phyloP scores from a whole-genome alignment of 305 asterid genomes.

The Fraxinus paxiana region DNA sequence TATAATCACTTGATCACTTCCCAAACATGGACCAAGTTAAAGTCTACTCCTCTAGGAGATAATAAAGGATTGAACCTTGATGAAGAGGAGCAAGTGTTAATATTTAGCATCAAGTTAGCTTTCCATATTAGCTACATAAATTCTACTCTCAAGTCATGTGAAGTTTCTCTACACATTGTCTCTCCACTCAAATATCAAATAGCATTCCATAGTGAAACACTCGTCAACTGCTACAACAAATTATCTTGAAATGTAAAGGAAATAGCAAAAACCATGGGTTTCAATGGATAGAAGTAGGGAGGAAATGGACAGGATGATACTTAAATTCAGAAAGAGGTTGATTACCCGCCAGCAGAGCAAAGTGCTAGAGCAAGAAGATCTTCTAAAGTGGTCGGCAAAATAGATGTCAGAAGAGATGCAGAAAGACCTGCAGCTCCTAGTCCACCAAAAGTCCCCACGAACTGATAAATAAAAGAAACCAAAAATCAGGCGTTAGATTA shows the following conservation, averaged over 20 bases:
- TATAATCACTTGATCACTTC: background rate
- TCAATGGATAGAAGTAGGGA: background rate
- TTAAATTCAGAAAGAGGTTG: conserved; percentile 15
- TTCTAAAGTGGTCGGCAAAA: conserved; percentile 73
- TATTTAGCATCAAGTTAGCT: background rate
- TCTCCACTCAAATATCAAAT: background rate
- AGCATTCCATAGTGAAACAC: background rate
- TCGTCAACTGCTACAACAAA: background rate
- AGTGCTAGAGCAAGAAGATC: conserved; percentile 93
- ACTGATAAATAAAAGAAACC: conserved; percentile 44
- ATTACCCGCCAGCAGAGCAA: conserved; percentile 96
- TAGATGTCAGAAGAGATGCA: conserved; percentile 86
- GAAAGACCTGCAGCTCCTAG: conserved; percentile 91
- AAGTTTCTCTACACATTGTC: background rate
- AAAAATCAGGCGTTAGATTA: conserved; percentile 16
- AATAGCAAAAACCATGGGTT: background rate
- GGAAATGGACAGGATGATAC: background rate
- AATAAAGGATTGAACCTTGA: background rate
- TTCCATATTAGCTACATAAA: background rate
- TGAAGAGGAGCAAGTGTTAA: background rate
- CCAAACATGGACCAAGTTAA: background rate
- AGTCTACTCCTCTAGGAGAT: background rate
- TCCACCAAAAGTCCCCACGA: conserved; percentile 80
- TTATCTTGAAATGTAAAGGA: background rate
- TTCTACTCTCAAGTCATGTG: background rate